Evolutionary conservation across 2,329 filamentous ascomycete genomes (phyloP).

Genomic region (Diplodia scrobiculata): DNA sequence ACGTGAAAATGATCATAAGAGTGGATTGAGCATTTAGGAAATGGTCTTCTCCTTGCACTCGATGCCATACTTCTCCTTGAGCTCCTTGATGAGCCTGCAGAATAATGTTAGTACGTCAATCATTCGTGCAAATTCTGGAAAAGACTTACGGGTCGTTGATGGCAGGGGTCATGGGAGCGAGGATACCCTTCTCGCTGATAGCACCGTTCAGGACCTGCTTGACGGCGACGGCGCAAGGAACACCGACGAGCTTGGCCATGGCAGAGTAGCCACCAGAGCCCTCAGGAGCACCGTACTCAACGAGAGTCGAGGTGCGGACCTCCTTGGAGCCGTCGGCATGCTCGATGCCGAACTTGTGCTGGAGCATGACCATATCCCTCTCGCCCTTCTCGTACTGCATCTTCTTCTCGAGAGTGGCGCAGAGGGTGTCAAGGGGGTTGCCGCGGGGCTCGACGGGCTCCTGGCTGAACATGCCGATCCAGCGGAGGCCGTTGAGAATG

Average conservation of each 20-base stretch:
- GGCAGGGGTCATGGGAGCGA: slow-evolving; percentile 74
- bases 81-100: slow-evolving; percentile 65
- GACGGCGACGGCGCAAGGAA: slow-evolving; percentile 74
- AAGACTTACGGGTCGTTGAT: slow-evolving; percentile 61
- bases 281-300: slow-evolving; percentile 76
- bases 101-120: neutral
- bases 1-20: neutral
- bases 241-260: slow-evolving; percentile 81
- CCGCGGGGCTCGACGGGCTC: slow-evolving; percentile 69
- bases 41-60: slow-evolving; percentile 69
- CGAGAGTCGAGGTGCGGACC: slow-evolving; percentile 77
- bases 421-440: slow-evolving; percentile 88
- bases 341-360: slow-evolving; percentile 84
- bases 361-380: slow-evolving; percentile 78
- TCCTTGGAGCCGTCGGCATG: slow-evolving; percentile 75
- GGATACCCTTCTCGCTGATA: slow-evolving; percentile 69
- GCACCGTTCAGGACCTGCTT: slow-evolving; percentile 75
- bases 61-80: slow-evolving; percentile 77
- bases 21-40: slow-evolving; percentile 13
- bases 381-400: slow-evolving; percentile 83
- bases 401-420: slow-evolving; percentile 84
- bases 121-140: neutral
- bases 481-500: slow-evolving; percentile 71
- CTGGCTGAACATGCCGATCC: slow-evolving; percentile 70
- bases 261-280: slow-evolving; percentile 74